Evolutionary conservation across 1,139 yeast species (phyloP), one percentile per base, ranked within the genome.

Genomic region (Tardiomyces depauwii): DNA sequence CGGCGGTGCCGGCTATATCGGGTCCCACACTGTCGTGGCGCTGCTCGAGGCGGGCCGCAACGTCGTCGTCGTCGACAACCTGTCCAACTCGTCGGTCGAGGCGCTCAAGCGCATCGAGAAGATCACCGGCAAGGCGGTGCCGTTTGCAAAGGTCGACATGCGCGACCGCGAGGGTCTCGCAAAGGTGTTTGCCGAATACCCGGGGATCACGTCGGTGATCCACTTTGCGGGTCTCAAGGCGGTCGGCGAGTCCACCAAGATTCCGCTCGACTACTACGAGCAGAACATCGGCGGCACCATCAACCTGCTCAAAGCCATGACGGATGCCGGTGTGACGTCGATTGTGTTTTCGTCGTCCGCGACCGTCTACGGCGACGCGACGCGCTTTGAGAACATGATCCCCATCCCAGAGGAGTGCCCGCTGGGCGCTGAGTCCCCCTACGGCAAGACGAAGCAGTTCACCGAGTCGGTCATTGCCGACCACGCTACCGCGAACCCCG

Each of bases 191-290:
- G 54, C 65, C 42, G 60, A 67, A 43, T 74, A 74, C 64, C 62
- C 64, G 12, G 66, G 70, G 6, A 73, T 84, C 51, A 64, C 69
- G 36, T 76, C 85, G 1, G 88, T 83, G 14, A 73, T 85, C 45
- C 94, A 84, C 61, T 83, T 84, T 66, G 94, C 93, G n/a, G 91
- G 89, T 21, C 73, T 84, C 59, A 84, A 84, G 63, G 91, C 93
- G 2, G 94, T 84, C 36, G 91, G 88, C 38, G 93, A 84, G 63
- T 79, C 87, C n/a, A 74, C 84, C 32, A 60, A 74, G 56, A 75
- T 79, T 47, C 94, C 94, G n/a, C 70, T 82, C 49, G 70, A 64
- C 42, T 84, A 84, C 65, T 83, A 81, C 61, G 78, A 77, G 47
- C 81, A 81, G 60, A 84, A 84, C 57, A 77, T 84, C 38, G 62